Percentiles rank a stretch among this genome's conserved stretches.
These are phyloP conservation scores for Leishmania tarentolae DNA, from an alignment of 208 protist genomes.

Conservation along the genomic window DNA sequence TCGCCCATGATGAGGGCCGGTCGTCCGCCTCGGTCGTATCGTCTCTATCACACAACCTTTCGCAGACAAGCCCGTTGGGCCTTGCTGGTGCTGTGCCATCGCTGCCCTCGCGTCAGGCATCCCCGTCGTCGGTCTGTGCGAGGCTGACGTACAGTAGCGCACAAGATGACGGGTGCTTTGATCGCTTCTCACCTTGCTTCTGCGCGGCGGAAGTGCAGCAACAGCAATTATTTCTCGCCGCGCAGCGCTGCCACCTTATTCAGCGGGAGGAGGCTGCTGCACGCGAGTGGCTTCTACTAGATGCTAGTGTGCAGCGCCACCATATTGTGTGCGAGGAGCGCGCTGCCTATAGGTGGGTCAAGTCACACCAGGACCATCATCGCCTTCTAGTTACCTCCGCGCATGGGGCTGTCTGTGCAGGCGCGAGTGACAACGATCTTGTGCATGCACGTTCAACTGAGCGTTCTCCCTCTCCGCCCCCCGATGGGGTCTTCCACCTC, in stretches of 20 bases:
- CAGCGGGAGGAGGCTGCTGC: constrained; percentile 9
- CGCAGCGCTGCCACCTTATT: neutral
- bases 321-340: constrained; percentile 20
- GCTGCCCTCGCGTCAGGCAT: neutral
- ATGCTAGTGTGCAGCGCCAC: constrained; percentile 17
- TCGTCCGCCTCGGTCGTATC: neutral
- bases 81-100: neutral
- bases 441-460: neutral
- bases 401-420: neutral
- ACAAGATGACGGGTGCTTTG: neutral
- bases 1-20: neutral
- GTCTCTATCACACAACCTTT: neutral
- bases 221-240: neutral
- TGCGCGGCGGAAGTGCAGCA: neutral
- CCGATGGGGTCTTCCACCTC: neutral
- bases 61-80: neutral
- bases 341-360: neutral
- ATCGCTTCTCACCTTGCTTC: neutral
- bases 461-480: neutral
- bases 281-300: constrained; percentile 15
- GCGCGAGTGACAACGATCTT: neutral
- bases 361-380: neutral
- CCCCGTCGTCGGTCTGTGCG: neutral
- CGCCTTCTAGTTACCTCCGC: neutral
- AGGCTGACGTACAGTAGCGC: neutral